Percentiles rank a stretch among this genome's conserved stretches.
These are phyloP conservation scores for Phlebopus sp. DNA, from an alignment of 1,284 basidiomycete species.

Conservation along the genomic window DNA sequence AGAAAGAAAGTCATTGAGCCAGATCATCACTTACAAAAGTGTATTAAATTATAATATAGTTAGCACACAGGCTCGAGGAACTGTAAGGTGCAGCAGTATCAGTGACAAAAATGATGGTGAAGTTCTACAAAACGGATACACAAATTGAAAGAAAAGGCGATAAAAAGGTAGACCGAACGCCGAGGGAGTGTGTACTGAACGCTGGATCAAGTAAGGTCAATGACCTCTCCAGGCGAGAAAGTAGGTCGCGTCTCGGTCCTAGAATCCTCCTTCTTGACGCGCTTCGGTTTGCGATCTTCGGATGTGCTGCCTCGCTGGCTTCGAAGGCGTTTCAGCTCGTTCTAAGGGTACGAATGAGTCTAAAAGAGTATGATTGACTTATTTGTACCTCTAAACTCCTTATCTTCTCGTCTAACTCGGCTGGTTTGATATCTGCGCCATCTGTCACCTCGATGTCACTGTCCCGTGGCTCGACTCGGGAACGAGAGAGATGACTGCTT, in stretches of 20 bases:
- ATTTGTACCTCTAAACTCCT: constrained; percentile 11
- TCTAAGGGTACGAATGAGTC: not conserved
- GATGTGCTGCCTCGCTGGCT: not conserved
- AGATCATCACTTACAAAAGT: too few relatives aligned
- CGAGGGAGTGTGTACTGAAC: too few relatives aligned
- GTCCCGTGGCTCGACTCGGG: not conserved
- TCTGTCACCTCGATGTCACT: not conserved
- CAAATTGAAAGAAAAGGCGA: too few relatives aligned
- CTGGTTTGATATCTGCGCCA: constrained; percentile 10
- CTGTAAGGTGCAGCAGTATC: too few relatives aligned
- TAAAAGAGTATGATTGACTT: not conserved
- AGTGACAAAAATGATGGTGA: too few relatives aligned
- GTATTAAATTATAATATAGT: too few relatives aligned
- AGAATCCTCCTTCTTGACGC: constrained; percentile 12
- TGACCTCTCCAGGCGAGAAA: constrained; percentile 10
- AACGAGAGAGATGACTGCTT: not conserved
- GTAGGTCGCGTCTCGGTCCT: not conserved
- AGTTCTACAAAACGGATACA: too few relatives aligned
- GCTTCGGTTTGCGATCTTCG: constrained; percentile 12
- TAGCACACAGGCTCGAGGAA: too few relatives aligned
- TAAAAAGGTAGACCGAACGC: too few relatives aligned
- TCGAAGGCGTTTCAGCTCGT: constrained; percentile 15
- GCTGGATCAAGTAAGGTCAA: constrained; percentile 14
- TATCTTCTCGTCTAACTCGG: constrained; percentile 4
- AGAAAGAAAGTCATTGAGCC: too few relatives aligned